These are phyloP conservation scores for Scalesia atractyloides DNA, from an alignment of 129 eudicot genomes.

Conservation along the genomic window DNA sequence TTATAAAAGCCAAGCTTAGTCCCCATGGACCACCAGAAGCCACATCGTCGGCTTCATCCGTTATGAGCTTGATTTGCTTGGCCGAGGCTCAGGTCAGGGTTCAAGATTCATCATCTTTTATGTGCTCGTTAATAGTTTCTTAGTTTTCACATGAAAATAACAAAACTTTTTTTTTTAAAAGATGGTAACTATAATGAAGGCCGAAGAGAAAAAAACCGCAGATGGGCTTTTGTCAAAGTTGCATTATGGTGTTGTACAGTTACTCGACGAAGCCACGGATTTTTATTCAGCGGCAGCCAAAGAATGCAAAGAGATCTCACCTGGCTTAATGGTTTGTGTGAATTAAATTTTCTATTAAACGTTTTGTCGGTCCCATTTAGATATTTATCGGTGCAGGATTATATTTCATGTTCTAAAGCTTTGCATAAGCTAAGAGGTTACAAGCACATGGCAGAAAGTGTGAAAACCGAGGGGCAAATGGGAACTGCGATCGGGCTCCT, in stretches of 20 bases:
- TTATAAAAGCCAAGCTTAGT: slow-evolving; percentile 25
- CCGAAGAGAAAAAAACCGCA: slow-evolving; percentile 54
- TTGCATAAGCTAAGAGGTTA: slow-evolving; percentile 55
- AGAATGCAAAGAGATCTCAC: slow-evolving; percentile 62
- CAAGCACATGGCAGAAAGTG: slow-evolving; percentile 52
- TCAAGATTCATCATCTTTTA: slow-evolving; percentile 15
- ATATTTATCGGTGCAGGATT: slow-evolving; percentile 49
- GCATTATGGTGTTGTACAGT: slow-evolving; percentile 60
- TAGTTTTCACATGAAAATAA: background rate
- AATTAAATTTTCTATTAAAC: background rate
- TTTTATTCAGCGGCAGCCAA: slow-evolving; percentile 31
- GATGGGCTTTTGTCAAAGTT: slow-evolving; percentile 59
- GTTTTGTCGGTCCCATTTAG: background rate
- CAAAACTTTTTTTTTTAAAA: background rate
- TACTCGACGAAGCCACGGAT: slow-evolving; percentile 53
- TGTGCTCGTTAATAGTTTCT: background rate
- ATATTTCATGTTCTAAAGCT: slow-evolving; percentile 38
- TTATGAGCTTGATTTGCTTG: slow-evolving; percentile 75
- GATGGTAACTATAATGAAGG: slow-evolving; percentile 69
- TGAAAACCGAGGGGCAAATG: slow-evolving; percentile 39
- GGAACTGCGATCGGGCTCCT: slow-evolving; percentile 66
- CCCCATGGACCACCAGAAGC: slow-evolving; percentile 72
- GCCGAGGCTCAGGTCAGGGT: slow-evolving; percentile 78
- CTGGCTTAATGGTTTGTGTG: slow-evolving; percentile 46
- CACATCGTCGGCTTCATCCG: slow-evolving; percentile 38